A percentile compares a stretch with the other conserved stretches of the same genome.
Conservation (phyloP, 345 rosid species). For the Populus pruinosa region DNA sequence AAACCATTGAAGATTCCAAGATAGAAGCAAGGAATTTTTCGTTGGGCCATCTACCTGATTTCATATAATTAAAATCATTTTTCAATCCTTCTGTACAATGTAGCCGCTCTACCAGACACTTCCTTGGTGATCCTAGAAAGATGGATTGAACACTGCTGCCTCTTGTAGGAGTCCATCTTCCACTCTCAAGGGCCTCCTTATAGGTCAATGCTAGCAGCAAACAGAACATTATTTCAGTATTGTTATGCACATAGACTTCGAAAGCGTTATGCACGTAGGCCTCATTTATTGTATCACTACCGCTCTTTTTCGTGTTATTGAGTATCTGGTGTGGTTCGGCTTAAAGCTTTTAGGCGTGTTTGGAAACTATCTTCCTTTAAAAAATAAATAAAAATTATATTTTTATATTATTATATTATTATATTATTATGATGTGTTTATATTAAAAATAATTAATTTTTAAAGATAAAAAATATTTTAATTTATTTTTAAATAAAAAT, state of each 20-base stretch:
- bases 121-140: slow-evolving; percentile 62
- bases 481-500: too few species aligned
- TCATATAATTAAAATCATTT: slow-evolving; percentile 49
- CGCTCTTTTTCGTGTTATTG: slow-evolving; percentile 13
- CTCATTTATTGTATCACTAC: neutral
- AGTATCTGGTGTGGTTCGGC: neutral
- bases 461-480: too few species aligned
- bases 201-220: slow-evolving; percentile 77
- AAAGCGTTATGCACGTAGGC: too few species aligned
- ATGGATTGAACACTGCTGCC: slow-evolving; percentile 70
- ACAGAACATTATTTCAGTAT: slow-evolving; percentile 2
- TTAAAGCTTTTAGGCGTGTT: neutral
- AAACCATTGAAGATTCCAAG: slow-evolving; percentile 87
- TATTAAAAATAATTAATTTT: too few species aligned
- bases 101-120: slow-evolving; percentile 69
- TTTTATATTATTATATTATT: too few species aligned
- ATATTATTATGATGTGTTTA: too few species aligned
- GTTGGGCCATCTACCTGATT: slow-evolving; percentile 60
- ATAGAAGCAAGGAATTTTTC: slow-evolving; percentile 28
- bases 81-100: slow-evolving; percentile 35
- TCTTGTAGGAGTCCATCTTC: slow-evolving; percentile 52
- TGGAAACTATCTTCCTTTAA: too few species aligned
- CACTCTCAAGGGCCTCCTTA: slow-evolving; percentile 66
- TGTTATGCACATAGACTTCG: neutral
- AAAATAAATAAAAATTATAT: too few species aligned